A percentile compares a stretch with the other conserved stretches of the same genome.
These are phyloP conservation scores for Blastomyces parvus DNA, from an alignment of 2,329 filamentous ascomycete genomes.

Conservation along the genomic window DNA sequence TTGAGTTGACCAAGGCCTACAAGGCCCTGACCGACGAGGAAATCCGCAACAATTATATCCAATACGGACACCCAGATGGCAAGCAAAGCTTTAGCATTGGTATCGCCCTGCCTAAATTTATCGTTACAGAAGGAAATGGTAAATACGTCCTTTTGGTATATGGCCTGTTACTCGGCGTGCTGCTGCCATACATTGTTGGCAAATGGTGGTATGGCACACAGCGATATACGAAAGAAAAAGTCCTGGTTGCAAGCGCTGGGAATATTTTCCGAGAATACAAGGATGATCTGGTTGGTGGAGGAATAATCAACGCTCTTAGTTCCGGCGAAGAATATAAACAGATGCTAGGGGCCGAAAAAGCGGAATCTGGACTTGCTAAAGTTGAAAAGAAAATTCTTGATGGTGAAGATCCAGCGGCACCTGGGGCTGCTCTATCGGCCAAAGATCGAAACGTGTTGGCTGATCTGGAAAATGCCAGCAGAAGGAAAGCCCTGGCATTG, in stretches of 20 bases:
- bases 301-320: conserved; percentile 71
- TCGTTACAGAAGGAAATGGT: conserved; percentile 85
- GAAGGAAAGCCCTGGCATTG: conserved; percentile 77
- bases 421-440: conserved; percentile 51
- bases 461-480: conserved; percentile 67
- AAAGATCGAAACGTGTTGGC: conserved; percentile 71
- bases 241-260: conserved; percentile 86
- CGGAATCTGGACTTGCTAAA: conserved; percentile 70
- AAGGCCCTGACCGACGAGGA: conserved; percentile 97
- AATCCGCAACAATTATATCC: conserved; percentile 89
- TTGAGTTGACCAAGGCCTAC: conserved; percentile 95
- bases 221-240: conserved; percentile 82
- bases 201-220: conserved; percentile 99
- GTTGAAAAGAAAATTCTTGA: conserved; percentile 72
- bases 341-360: conserved; percentile 64
- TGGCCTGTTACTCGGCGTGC: conserved; percentile 73
- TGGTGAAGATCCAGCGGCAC: conserved; percentile 41
- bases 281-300: conserved; percentile 70
- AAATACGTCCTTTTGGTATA: conserved; percentile 93
- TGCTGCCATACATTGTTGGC: conserved; percentile 86
- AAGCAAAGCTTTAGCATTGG: conserved; percentile 98
- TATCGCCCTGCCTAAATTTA: conserved; percentile 86
- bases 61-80: conserved; percentile 92
- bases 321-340: conserved; percentile 76
- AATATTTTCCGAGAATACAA: conserved; percentile 90